A percentile compares a stretch with the other conserved stretches of the same genome.
Evolutionary conservation across 1,284 basidiomycete genomes (phyloP).

Genomic region (Leucoagaricus sp.): DNA sequence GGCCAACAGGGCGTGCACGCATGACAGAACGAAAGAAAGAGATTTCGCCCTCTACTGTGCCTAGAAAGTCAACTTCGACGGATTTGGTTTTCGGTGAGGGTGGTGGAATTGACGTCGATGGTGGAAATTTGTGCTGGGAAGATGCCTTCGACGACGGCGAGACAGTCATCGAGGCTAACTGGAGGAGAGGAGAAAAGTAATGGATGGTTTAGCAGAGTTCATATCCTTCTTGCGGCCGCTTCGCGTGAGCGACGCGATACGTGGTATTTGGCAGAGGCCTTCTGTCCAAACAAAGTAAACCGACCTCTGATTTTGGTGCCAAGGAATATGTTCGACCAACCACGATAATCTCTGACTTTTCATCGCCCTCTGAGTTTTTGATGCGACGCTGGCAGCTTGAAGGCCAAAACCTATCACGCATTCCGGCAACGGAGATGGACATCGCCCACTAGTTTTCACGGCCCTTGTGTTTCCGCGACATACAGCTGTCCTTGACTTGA

Average conservation of each 20-base stretch:
- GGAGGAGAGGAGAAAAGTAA: not conserved
- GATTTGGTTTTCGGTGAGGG: conserved; percentile 15
- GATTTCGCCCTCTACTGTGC: conserved; percentile 77
- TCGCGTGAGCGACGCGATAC: not conserved
- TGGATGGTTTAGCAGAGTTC: not conserved
- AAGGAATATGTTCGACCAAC: not conserved
- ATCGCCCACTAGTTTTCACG: no score
- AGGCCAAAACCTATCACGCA: no score
- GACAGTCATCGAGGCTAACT: conserved; percentile 4
- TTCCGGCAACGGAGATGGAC: no score
- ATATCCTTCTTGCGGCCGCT: not conserved
- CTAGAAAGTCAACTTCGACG: conserved; percentile 47
- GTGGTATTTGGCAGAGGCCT: conserved; percentile 10
- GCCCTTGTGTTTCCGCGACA: not conserved
- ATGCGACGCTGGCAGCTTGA: no score
- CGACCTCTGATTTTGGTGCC: not conserved
- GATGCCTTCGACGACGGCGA: conserved; percentile 10
- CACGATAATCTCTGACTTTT: no score
- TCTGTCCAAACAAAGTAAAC: not conserved
- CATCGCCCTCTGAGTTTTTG: no score
- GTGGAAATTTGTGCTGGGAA: not conserved
- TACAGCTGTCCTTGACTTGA: not conserved
- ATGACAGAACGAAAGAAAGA: conserved; percentile 78
- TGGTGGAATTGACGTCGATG: conserved; percentile 12
- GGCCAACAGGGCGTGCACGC: conserved; percentile 75